Percentiles rank a stretch among this genome's conserved stretches.
Conservation (phyloP, 257 asterid species). For the Paraleonurus japonicus region DNA sequence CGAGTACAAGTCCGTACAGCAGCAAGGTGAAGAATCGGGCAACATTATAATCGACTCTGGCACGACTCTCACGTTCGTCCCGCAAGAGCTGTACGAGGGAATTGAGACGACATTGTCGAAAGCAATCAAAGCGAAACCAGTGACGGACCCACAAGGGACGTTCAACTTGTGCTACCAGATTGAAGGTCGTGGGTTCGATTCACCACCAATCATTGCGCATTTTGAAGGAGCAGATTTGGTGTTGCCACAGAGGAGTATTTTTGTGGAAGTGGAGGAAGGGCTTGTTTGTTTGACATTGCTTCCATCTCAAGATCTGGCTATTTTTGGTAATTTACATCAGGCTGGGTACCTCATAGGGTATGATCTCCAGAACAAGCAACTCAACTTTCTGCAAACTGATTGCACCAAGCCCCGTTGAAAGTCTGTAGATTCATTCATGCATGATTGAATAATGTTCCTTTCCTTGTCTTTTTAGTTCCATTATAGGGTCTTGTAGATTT, state of each 20-base stretch:
- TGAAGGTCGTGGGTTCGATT: neutral
- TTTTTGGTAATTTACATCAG: conserved; percentile 54
- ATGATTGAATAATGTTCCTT: too few relatives aligned
- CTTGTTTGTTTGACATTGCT: conserved; percentile 37
- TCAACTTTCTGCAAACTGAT: too few relatives aligned
- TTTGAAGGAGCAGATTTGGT: conserved; percentile 48
- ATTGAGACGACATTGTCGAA: neutral
- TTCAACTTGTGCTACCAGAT: conserved; percentile 33
- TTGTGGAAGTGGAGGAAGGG: conserved; percentile 40
- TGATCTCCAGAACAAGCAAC: too few relatives aligned
- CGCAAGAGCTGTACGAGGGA: neutral
- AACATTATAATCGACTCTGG: neutral
- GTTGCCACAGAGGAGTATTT: conserved; percentile 29
- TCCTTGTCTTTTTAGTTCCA: too few relatives aligned
- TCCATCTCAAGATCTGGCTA: conserved; percentile 26
- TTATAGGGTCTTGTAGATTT: too few relatives aligned
- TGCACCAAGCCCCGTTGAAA: too few relatives aligned
- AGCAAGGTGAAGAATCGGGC: neutral
- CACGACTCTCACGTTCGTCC: neutral
- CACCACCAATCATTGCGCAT: conserved; percentile 39
- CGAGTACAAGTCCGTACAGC: neutral
- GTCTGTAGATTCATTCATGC: too few relatives aligned
- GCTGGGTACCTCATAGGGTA: too few relatives aligned
- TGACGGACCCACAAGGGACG: neutral
- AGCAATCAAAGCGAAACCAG: neutral